Evolutionary conservation across 805 yeast species (phyloP).

Genomic region (Suhomyces xylopsoci): DNA sequence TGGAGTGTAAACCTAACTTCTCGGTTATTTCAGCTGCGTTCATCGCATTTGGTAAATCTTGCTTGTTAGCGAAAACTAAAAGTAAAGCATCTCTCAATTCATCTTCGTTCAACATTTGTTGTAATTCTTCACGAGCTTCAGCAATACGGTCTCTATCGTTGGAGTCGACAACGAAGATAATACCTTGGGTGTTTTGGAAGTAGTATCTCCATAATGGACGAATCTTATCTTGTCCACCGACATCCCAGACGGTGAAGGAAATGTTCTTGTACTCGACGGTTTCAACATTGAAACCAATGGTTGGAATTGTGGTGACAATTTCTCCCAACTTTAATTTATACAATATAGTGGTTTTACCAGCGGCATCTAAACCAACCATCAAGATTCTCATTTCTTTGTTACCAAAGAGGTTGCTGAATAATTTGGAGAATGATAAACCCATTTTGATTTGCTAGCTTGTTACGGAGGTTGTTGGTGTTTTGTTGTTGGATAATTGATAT

Average conservation of each 20-base stretch:
- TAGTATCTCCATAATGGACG: slow-evolving; percentile 45
- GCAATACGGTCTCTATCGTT: slow-evolving; percentile 43
- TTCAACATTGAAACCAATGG: slow-evolving; percentile 43
- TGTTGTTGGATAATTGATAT: not conserved
- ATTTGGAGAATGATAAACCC: slow-evolving; percentile 41
- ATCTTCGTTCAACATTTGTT: slow-evolving; percentile 44
- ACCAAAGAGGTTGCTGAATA: slow-evolving; percentile 40
- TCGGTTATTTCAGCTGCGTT: slow-evolving; percentile 44
- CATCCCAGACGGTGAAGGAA: slow-evolving; percentile 44
- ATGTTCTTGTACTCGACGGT: slow-evolving; percentile 44
- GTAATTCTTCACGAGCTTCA: slow-evolving; percentile 43
- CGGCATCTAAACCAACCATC: slow-evolving; percentile 45
- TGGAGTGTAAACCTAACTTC: slow-evolving; percentile 58
- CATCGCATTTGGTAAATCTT: slow-evolving; percentile 45
- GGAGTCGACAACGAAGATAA: slow-evolving; percentile 42
- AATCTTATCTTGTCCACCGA: slow-evolving; percentile 44
- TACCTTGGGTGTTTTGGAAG: slow-evolving; percentile 43
- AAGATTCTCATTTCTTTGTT: slow-evolving; percentile 43
- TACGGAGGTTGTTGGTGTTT: slow-evolving; percentile 1
- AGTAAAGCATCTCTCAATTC: slow-evolving; percentile 42
- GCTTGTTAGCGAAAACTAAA: slow-evolving; percentile 42
- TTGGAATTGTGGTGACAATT: slow-evolving; percentile 42
- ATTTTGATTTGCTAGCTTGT: slow-evolving; percentile 13
- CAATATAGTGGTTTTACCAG: slow-evolving; percentile 42
- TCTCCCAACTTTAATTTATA: slow-evolving; percentile 43